Conservation (phyloP, 345 rosid genomes). For the Eucalyptus globulus region DNA sequence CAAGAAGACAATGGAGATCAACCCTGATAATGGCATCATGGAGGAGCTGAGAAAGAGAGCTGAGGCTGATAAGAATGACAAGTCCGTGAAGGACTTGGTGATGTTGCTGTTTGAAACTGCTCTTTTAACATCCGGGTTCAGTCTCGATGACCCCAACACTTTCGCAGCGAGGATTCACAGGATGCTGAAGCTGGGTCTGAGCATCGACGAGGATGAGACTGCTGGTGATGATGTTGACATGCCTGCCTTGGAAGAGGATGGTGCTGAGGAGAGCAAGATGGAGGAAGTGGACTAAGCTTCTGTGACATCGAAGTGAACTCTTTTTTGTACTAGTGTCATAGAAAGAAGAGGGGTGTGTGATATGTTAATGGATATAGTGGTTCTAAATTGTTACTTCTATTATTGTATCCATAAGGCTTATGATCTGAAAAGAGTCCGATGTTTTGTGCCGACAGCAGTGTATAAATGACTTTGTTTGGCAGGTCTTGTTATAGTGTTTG, state of each 20-base stretch:
- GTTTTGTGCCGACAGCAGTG: background rate
- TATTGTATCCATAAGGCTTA: background rate
- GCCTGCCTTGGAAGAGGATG: conserved; percentile 34
- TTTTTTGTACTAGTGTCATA: background rate
- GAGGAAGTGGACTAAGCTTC: conserved; percentile 23
- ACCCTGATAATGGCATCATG: conserved; percentile 37
- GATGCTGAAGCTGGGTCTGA: conserved; percentile 35
- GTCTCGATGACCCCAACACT: conserved; percentile 33
- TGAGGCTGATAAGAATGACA: conserved; percentile 33
- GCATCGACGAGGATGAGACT: conserved; percentile 28
- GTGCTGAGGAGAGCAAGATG: conserved; percentile 40
- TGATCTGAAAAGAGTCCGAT: background rate
- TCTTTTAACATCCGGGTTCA: conserved; percentile 27
- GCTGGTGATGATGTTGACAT: conserved; percentile 21
- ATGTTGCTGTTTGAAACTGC: conserved; percentile 31
- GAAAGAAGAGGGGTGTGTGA: background rate
- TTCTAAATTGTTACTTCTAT: background rate
- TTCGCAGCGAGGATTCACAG: conserved; percentile 32
- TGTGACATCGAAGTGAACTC: background rate
- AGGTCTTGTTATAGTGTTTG: background rate
- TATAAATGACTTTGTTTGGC: background rate
- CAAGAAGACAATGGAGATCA: conserved; percentile 44
- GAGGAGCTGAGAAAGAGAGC: conserved; percentile 40
- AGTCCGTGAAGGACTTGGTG: conserved; percentile 28
- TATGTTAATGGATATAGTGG: background rate